Conservation (phyloP, 2,329 filamentous ascomycete species). For the Sporothrix euskadiensis region DNA sequence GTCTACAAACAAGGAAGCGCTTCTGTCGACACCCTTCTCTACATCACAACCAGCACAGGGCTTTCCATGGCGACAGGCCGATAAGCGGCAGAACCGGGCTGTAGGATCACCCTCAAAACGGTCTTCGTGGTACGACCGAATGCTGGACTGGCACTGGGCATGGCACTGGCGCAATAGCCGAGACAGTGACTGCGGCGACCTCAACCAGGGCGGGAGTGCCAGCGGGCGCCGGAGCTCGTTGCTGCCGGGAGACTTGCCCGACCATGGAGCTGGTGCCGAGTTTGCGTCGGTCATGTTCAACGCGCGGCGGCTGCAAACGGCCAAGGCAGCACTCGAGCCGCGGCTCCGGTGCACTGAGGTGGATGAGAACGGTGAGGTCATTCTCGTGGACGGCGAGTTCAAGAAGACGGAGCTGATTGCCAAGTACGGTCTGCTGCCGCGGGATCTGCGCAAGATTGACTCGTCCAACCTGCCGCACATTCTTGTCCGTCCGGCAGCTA, state of each 20-base stretch:
- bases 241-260: conserved; percentile 61
- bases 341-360: conserved; percentile 92
- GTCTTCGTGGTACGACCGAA: conserved; percentile 22
- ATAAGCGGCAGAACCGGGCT: conserved; percentile 11
- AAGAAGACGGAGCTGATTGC: conserved; percentile 97
- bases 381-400: conserved; percentile 91
- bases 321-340: conserved; percentile 79
- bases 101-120: background rate
- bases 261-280: conserved; percentile 40
- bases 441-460: conserved; percentile 96
- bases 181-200: background rate
- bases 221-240: conserved; percentile 35
- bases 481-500: conserved; percentile 86
- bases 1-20: background rate
- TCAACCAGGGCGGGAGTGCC: background rate
- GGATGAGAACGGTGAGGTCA: conserved; percentile 87
- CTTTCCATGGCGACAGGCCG: conserved; percentile 18
- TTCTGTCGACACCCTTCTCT: conserved; percentile 20
- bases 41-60: conserved; percentile 20
- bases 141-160: conserved; percentile 17
- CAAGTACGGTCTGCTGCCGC: conserved; percentile 91
- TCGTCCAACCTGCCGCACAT: conserved; percentile 95
- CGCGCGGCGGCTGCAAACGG: conserved; percentile 66
- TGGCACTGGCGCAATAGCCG: conserved; percentile 18
- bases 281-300: conserved; percentile 36